These are phyloP conservation scores for Trichoderma koningii DNA, from an alignment of 2,329 filamentous ascomycete genomes.

Conservation along the genomic window DNA sequence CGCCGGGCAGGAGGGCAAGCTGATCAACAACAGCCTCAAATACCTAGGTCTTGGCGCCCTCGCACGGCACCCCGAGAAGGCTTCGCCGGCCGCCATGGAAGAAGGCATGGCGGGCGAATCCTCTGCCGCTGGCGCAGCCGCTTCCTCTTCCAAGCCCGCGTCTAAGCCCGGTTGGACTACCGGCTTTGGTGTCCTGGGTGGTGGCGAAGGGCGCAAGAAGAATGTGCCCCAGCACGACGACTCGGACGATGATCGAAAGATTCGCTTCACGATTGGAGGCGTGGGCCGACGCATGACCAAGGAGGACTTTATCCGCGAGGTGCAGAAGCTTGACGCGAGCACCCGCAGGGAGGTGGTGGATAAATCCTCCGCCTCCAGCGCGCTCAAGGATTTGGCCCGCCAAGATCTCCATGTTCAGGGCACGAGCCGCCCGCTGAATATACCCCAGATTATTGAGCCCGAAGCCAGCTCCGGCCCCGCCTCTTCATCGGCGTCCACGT, in stretches of 20 bases:
- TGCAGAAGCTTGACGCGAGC: slow-evolving; percentile 70
- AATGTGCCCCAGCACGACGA: slow-evolving; percentile 46
- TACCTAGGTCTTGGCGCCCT: slow-evolving; percentile 56
- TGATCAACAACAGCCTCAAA: slow-evolving; percentile 52
- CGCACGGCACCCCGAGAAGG: slow-evolving; percentile 45
- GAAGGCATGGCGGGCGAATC: slow-evolving; percentile 39
- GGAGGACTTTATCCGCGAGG: slow-evolving; percentile 74
- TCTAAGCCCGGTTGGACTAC: slow-evolving; percentile 53
- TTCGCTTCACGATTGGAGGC: slow-evolving; percentile 75
- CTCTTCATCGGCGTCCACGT: slow-evolving; percentile 25
- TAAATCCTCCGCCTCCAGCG: slow-evolving; percentile 50
- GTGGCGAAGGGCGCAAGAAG: slow-evolving; percentile 41
- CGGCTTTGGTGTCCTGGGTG: slow-evolving; percentile 47
- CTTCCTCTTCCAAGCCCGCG: slow-evolving; percentile 39
- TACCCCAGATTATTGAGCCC: slow-evolving; percentile 33
- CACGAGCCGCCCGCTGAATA: slow-evolving; percentile 14
- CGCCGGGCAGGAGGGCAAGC: slow-evolving; percentile 44
- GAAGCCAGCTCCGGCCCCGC: slow-evolving; percentile 30
- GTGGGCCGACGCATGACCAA: slow-evolving; percentile 77
- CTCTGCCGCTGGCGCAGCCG: slow-evolving; percentile 33
- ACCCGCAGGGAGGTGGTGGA: slow-evolving; percentile 59
- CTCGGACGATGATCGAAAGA: slow-evolving; percentile 68
- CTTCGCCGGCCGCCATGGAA: slow-evolving; percentile 35
- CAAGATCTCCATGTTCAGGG: slow-evolving; percentile 37
- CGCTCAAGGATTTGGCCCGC: slow-evolving; percentile 53